These are phyloP conservation scores for Fraxinus sp. DNA, from an alignment of 305 asterid genomes.

Conservation along the genomic window DNA sequence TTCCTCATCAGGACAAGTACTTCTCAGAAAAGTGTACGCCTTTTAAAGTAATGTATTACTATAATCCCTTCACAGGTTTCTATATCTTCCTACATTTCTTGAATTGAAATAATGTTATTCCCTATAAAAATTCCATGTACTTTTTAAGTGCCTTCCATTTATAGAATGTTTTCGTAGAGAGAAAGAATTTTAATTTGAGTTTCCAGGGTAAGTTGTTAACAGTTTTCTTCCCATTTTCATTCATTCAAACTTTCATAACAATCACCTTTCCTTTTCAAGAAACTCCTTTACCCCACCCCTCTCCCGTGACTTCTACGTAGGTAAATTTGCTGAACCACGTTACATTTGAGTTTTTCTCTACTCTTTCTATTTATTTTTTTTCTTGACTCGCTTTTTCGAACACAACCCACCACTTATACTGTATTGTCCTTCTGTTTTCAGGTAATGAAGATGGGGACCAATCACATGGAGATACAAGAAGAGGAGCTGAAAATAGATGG, in stretches of 20 bases:
- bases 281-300: background rate
- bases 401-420: background rate
- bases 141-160: conserved; percentile 26
- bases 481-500: conserved; percentile 23
- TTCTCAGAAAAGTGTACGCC: no score
- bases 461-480: conserved; percentile 27
- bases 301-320: background rate
- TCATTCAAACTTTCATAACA: background rate
- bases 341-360: background rate
- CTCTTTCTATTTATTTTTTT: background rate
- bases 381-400: background rate
- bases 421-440: conserved; percentile 6
- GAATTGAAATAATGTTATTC: background rate
- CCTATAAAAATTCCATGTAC: background rate
- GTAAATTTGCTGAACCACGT: background rate
- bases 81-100: conserved; percentile 9
- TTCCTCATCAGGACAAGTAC: background rate
- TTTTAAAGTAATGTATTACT: background rate
- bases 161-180: conserved; percentile 21
- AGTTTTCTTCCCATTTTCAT: background rate
- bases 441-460: conserved; percentile 18
- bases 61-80: conserved; percentile 1
- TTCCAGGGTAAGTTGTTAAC: conserved; percentile 27
- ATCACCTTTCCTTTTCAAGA: conserved; percentile 13
- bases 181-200: background rate